Evolutionary conservation across 257 asterid genomes (phyloP).

Genomic region (Solanum peruvianum): DNA sequence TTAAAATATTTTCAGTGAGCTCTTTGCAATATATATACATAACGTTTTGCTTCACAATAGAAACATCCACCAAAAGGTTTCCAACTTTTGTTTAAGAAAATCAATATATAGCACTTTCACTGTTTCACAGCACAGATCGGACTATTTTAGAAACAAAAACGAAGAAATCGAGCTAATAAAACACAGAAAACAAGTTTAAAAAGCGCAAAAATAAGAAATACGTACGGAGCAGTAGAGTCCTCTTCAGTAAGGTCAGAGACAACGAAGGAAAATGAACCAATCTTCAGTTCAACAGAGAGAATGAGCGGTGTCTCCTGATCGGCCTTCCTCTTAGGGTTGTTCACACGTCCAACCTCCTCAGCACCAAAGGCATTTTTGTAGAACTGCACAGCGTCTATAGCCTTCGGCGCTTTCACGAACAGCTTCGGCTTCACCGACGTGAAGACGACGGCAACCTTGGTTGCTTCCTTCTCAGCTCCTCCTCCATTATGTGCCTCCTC

Average conservation of each 20-base stretch:
- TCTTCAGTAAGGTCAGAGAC: conserved; percentile 57
- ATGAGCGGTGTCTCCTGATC: conserved; percentile 74
- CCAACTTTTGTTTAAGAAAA: neutral
- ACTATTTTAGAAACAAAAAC: neutral
- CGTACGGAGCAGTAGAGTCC: conserved; percentile 39
- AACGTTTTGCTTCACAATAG: neutral
- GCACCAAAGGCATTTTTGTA: conserved; percentile 86
- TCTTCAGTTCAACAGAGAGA: conserved; percentile 54
- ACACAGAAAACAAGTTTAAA: neutral
- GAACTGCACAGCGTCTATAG: conserved; percentile 64
- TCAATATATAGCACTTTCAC: neutral
- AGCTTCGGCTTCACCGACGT: conserved; percentile 53
- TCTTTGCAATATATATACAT: neutral
- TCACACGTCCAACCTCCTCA: conserved; percentile 63
- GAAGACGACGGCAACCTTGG: conserved; percentile 23
- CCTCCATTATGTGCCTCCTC: conserved; percentile 28
- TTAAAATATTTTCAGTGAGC: neutral
- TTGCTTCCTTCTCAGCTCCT: conserved; percentile 19
- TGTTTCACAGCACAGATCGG: neutral
- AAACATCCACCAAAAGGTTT: neutral
- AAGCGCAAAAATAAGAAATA: neutral
- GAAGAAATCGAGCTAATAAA: neutral
- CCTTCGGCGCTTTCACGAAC: conserved; percentile 57
- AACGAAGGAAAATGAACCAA: conserved; percentile 40
- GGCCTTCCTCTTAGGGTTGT: conserved; percentile 71